These are phyloP conservation scores for Penicillium cinerascens DNA, from an alignment of 495 filamentous ascomycete genomes.

Conservation along the genomic window DNA sequence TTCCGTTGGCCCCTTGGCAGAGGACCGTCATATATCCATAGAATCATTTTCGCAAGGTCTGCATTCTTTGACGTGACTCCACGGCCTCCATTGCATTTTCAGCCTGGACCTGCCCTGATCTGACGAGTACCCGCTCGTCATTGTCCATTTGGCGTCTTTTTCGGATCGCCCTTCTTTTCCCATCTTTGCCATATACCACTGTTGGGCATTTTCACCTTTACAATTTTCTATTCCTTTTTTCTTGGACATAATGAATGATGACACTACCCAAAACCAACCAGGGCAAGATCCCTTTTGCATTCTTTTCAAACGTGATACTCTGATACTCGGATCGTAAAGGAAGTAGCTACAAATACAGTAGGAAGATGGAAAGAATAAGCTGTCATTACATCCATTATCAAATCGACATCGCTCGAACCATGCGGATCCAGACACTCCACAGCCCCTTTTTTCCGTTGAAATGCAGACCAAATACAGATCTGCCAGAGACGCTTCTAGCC, in stretches of 20 bases:
- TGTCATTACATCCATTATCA: conserved; percentile 38
- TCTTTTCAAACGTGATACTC: background rate
- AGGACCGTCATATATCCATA: conserved; percentile 16
- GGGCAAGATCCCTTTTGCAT: background rate
- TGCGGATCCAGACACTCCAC: conserved; percentile 15
- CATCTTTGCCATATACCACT: conserved; percentile 26
- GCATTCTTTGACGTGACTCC: background rate
- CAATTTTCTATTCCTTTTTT: conserved; percentile 6
- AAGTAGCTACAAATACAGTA: background rate
- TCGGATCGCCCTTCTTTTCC: conserved; percentile 6
- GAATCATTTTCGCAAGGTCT: background rate
- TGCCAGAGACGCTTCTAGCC: background rate
- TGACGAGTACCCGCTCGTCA: conserved; percentile 1
- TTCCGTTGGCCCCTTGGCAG: background rate
- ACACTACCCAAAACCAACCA: conserved; percentile 10
- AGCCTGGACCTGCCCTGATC: background rate
- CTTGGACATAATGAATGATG: conserved; percentile 29
- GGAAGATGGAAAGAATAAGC: conserved; percentile 14
- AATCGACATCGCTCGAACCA: conserved; percentile 25
- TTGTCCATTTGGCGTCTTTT: conserved; percentile 10
- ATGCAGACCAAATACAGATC: background rate
- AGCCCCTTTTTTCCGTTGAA: conserved; percentile 8
- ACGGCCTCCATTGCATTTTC: conserved; percentile 1
- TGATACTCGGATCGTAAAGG: background rate
- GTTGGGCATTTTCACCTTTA: conserved; percentile 9